Evolutionary conservation across 1,284 basidiomycete species (phyloP).

Genomic region (Trametes sp.): DNA sequence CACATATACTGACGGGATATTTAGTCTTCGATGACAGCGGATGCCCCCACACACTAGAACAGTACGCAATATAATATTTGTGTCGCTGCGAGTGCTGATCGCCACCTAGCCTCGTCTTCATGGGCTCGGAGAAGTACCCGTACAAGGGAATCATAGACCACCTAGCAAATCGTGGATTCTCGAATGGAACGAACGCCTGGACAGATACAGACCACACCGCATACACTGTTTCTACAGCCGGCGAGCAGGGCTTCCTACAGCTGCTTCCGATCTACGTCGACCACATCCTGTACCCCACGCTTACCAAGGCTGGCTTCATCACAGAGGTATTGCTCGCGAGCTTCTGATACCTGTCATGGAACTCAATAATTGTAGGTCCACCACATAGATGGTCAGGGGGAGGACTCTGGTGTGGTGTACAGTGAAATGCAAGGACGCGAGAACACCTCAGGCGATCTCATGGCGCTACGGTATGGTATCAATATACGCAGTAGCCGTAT

Average conservation of each 20-base stretch:
- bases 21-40: conserved; percentile 92
- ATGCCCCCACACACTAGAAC: conserved; percentile 93
- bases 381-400: conserved; percentile 90
- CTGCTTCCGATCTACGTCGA: conserved; percentile 96
- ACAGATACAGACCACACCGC: conserved; percentile 90
- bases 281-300: conserved; percentile 96
- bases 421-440: conserved; percentile 99
- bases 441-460: conserved; percentile 90
- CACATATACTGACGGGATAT: background rate
- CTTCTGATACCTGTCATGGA: background rate
- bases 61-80: conserved; percentile 56
- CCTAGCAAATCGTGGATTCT: conserved; percentile 96
- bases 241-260: conserved; percentile 94
- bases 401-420: conserved; percentile 97
- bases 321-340: conserved; percentile 72
- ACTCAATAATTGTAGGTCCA: conserved; percentile 65
- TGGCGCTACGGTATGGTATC: conserved; percentile 76
- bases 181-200: conserved; percentile 91
- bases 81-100: conserved; percentile 3
- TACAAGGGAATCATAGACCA: conserved; percentile 98
- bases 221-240: conserved; percentile 98
- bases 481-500: conserved; percentile 16
- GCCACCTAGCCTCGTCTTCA: conserved; percentile 79
- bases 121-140: conserved; percentile 94
- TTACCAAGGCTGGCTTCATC: conserved; percentile 89